Conservation (phyloP, 768 basidiomycete genomes). For the Russula sp. region DNA sequence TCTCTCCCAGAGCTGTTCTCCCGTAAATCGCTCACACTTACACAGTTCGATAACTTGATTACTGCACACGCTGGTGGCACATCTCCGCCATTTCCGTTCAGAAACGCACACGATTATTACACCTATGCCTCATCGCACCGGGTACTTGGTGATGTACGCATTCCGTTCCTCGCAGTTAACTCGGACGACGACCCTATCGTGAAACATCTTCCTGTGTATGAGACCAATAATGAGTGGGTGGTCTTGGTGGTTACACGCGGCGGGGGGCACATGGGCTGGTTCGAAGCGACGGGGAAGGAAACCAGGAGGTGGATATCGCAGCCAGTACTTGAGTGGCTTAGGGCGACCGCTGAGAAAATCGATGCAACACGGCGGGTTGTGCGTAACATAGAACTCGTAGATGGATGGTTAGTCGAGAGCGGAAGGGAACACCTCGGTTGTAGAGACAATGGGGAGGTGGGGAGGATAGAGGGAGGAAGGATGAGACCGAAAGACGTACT, state of each 20-base stretch:
- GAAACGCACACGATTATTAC: slow-evolving; percentile 42
- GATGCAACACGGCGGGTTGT: slow-evolving; percentile 31
- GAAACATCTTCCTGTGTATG: slow-evolving; percentile 50
- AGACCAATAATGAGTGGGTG: slow-evolving; percentile 44
- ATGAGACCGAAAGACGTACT: background rate
- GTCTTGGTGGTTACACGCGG: slow-evolving; percentile 56
- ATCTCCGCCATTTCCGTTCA: slow-evolving; percentile 41
- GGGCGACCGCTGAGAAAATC: slow-evolving; percentile 48
- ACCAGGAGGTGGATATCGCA: slow-evolving; percentile 57
- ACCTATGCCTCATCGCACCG: slow-evolving; percentile 53
- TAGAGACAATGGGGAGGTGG: slow-evolving; percentile 48
- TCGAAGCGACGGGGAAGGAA: slow-evolving; percentile 36
- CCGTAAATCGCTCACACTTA: slow-evolving; percentile 47
- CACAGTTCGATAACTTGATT: slow-evolving; percentile 53
- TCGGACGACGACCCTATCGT: slow-evolving; percentile 83
- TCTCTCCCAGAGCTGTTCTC: slow-evolving; percentile 39
- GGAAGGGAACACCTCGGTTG: slow-evolving; percentile 53
- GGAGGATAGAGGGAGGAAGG: slow-evolving; percentile 18
- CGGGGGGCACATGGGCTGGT: slow-evolving; percentile 89
- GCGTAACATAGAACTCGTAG: slow-evolving; percentile 39
- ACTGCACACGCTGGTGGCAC: slow-evolving; percentile 64
- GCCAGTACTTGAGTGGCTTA: slow-evolving; percentile 73
- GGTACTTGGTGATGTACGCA: slow-evolving; percentile 48
- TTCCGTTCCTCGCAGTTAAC: slow-evolving; percentile 74
- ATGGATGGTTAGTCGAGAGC: slow-evolving; percentile 47